A percentile compares a stretch with the other conserved stretches of the same genome.
phyloP scores from a whole-genome alignment of 352 stramenopile genomes.

The Peronospora destructor region DNA sequence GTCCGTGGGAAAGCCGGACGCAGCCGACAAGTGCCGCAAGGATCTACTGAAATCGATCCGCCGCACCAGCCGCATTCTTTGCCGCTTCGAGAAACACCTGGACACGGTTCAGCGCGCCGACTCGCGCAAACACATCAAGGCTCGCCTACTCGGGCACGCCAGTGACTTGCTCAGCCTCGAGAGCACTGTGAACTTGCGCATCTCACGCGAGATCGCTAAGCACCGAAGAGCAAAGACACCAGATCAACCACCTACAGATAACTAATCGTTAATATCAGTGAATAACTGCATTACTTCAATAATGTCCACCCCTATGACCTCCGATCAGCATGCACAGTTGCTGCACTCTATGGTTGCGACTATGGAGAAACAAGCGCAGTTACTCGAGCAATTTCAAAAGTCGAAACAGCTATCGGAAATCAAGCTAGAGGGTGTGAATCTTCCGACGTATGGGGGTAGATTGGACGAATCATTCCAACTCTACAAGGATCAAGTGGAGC shows the following conservation, averaged over 20 bases:
- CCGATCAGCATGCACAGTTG: slow-evolving; percentile 3
- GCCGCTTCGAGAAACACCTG: background rate
- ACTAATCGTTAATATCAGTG: slow-evolving; percentile 3
- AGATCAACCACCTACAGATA: background rate
- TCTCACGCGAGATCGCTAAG: slow-evolving; percentile 2
- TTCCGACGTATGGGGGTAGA: background rate
- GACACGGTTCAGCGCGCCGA: background rate
- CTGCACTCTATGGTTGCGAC: slow-evolving; percentile 1
- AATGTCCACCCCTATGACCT: slow-evolving; percentile 1
- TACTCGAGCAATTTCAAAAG: background rate
- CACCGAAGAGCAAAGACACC: background rate
- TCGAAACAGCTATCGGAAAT: slow-evolving; percentile 1
- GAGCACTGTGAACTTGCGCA: slow-evolving; percentile 2
- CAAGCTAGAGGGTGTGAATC: background rate
- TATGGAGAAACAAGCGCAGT: background rate
- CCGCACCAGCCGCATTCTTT: slow-evolving; percentile 1
- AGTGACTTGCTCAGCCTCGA: slow-evolving; percentile 4
- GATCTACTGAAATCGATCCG: background rate
- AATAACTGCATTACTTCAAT: background rate
- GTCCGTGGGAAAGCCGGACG: background rate
- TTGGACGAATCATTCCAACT: slow-evolving; percentile 2
- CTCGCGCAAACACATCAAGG: slow-evolving; percentile 1
- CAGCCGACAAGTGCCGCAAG: background rate
- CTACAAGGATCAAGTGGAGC: slow-evolving; percentile 9
- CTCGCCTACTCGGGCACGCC: background rate